A percentile compares a stretch with the other conserved stretches of the same genome.
These are phyloP conservation scores for Viola odorata DNA, from an alignment of 345 rosid genomes.

Conservation along the genomic window DNA sequence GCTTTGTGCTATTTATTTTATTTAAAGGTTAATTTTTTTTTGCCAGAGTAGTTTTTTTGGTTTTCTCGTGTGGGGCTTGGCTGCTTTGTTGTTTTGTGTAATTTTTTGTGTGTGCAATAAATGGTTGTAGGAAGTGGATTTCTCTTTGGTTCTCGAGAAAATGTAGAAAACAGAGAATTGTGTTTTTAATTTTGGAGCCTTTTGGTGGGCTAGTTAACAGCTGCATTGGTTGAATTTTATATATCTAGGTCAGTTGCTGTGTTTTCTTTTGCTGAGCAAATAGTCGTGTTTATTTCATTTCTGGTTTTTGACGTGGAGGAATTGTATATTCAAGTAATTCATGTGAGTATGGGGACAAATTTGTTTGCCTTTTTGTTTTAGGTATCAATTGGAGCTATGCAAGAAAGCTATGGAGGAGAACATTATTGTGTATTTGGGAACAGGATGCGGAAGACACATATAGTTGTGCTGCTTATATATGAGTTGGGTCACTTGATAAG, in stretches of 20 bases:
- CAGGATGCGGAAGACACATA: conserved; percentile 95
- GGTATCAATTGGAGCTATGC: conserved; percentile 89
- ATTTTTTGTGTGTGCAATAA: neutral
- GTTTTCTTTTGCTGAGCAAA: too few relatives aligned
- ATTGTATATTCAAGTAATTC: too few relatives aligned
- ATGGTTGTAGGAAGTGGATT: neutral
- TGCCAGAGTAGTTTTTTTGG: neutral
- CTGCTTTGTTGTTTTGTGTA: neutral
- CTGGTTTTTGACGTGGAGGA: too few relatives aligned
- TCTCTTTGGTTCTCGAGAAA: conserved; percentile 1
- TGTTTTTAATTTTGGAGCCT: neutral
- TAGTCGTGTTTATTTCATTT: too few relatives aligned
- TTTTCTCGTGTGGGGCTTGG: neutral
- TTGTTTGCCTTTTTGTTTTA: conserved; percentile 20
- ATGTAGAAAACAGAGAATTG: neutral
- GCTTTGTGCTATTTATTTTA: too few relatives aligned
- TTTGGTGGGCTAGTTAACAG: neutral
- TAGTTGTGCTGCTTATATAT: conserved; percentile 78
- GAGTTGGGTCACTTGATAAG: conserved; percentile 63
- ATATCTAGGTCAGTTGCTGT: too few relatives aligned
- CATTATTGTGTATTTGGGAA: conserved; percentile 70
- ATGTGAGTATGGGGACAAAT: conserved; percentile 1
- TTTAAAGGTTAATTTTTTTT: neutral
- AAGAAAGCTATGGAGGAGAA: conserved; percentile 78
- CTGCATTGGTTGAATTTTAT: conserved; percentile 2